Conservation (phyloP, 2,329 filamentous ascomycete genomes). For the Colletotrichum salicis region DNA sequence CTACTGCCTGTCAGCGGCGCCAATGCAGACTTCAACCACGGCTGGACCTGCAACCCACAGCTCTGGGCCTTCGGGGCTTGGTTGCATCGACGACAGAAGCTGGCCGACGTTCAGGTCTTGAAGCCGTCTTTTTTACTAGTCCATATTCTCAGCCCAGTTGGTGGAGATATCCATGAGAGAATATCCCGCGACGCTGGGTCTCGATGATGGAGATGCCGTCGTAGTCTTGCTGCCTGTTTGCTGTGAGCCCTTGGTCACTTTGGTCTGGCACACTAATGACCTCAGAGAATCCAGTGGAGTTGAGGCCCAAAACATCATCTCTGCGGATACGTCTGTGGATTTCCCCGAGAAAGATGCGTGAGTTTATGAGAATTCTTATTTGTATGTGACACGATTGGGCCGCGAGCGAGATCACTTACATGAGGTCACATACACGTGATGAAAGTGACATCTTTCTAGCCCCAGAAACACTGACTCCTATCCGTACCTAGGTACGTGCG, state of each 20-base stretch:
- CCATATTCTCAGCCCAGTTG: constrained; percentile 13
- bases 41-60: not conserved
- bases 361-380: not conserved
- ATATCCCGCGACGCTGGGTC: not conserved
- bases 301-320: not conserved
- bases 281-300: not conserved
- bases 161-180: constrained; percentile 10
- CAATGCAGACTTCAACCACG: constrained; percentile 5
- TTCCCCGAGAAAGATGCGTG: not conserved
- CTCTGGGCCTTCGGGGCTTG: not conserved
- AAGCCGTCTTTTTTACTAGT: not conserved
- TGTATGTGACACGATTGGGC: not conserved
- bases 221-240: not conserved
- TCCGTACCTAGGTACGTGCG: no score
- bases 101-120: constrained; percentile 2
- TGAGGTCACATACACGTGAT: not conserved
- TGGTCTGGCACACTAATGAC: not conserved
- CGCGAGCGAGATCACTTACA: not conserved
- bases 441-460: no score
- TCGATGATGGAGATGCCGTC: not conserved
- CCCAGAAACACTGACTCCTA: not conserved
- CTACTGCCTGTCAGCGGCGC: constrained; percentile 23
- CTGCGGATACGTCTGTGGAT: not conserved
- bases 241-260: not conserved
- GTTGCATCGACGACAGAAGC: not conserved